Base-by-base conservation (phyloP, 2,329 filamentous ascomycete genomes). In the Ophiostoma triangulosporum region DNA sequence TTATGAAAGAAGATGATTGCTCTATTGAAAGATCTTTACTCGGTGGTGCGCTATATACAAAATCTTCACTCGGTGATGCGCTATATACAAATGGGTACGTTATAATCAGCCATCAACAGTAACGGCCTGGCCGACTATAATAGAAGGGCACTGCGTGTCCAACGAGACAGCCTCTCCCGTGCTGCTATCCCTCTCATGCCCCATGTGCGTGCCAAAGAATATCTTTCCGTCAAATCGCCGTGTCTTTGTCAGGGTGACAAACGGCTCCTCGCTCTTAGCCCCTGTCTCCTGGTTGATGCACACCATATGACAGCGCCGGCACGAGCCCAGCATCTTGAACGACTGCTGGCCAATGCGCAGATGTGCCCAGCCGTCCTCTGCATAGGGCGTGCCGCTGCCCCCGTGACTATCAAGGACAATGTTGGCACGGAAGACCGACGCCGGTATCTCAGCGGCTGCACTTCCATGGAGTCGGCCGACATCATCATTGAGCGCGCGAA, bases 281-380 rank as follows among this genome's bases (percentile, higher is more conserved):
- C 82, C 89, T 12, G 84, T 95, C 48, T 81, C 73, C 65, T 96
- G 93, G 63, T 98, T 83, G 46, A 97, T 80, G 64, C 91, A 96
- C 9, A 98, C 84, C 90, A 98, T 97, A 65, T 95, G 89, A 61
- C 93, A 98, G 56, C 93, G 74, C 56, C 88, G 79, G 63, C 93
- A 98, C 3, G 86, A 79, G 0, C 90, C 91, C 4, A 97, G 69
- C 62, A 94, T 79, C 57, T 84, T 74, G 61, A 88, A 86, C 0
- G 48, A n/a, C 55, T 83, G 74, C 2, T 66, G 60, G 1, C 84
- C 86, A 54, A 96, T 84, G 8, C 69, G 73, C 38, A 95, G 62
- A 15, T 68, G 73, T 12, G 70, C 72, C 91, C 91, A 97, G 6
- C 70, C 66, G 60, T 97, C 93, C 68, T 97, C 91, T 0, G 77